Evolutionary conservation across 768 basidiomycete species (phyloP).

Genomic region (Amanita muscaria): DNA sequence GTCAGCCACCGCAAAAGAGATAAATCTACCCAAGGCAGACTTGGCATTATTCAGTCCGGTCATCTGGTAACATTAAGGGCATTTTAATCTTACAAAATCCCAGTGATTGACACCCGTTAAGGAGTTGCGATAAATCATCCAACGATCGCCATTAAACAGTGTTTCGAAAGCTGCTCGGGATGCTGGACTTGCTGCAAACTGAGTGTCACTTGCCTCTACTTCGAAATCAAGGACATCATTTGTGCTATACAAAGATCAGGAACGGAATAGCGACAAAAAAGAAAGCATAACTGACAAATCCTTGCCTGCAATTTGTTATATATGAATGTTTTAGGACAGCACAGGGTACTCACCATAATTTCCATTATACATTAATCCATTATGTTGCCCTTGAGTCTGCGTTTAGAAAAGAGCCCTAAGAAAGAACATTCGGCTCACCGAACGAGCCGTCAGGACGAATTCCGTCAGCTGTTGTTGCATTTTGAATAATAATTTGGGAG

Average conservation of each 20-base stretch:
- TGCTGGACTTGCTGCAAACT: slow-evolving; percentile 36
- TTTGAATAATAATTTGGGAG: slow-evolving; percentile 39
- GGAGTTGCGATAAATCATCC: slow-evolving; percentile 63
- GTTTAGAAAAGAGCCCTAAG: too few species aligned
- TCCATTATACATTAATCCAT: slow-evolving; percentile 60
- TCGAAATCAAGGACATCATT: slow-evolving; percentile 59
- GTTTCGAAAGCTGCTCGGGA: slow-evolving; percentile 43
- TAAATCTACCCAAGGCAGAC: slow-evolving; percentile 59
- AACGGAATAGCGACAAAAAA: background rate
- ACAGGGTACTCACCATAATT: slow-evolving; percentile 44
- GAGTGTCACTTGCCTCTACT: slow-evolving; percentile 49
- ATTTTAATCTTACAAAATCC: slow-evolving; percentile 50
- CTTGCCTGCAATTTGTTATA: slow-evolving; percentile 24
- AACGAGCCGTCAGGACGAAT: slow-evolving; percentile 48
- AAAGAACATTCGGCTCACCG: slow-evolving; percentile 18
- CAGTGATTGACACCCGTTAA: slow-evolving; percentile 53
- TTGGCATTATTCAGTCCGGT: slow-evolving; percentile 18
- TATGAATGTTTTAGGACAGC: background rate
- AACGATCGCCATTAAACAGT: slow-evolving; percentile 49
- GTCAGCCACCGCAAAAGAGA: slow-evolving; percentile 53
- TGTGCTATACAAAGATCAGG: slow-evolving; percentile 25
- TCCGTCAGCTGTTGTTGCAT: slow-evolving; percentile 46
- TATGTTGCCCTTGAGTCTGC: slow-evolving; percentile 52
- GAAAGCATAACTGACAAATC: slow-evolving; percentile 27
- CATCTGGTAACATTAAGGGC: too few species aligned